phyloP scores from a whole-genome alignment of 305 asterid species.

The Plantago rigida region DNA sequence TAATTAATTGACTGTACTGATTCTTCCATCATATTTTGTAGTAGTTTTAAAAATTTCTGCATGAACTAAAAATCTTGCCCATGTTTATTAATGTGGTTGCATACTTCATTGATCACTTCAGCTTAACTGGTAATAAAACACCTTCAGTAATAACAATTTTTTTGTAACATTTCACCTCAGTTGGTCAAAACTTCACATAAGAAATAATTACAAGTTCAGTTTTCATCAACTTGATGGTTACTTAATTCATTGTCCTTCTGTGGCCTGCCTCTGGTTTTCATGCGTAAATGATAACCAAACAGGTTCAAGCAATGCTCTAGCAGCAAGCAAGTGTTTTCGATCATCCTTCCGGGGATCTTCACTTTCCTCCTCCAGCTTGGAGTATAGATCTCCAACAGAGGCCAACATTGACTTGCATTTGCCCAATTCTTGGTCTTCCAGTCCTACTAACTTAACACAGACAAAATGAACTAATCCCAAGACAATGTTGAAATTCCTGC shows the following conservation, averaged over 20 bases:
- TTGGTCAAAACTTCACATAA: too few species aligned
- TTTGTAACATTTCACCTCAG: too few species aligned
- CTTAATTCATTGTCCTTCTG: conserved; percentile 34
- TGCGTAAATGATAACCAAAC: conserved; percentile 39
- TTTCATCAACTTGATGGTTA: too few species aligned
- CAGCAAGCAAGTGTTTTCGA: conserved; percentile 34
- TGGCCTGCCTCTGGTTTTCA: conserved; percentile 27
- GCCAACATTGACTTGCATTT: conserved; percentile 46
- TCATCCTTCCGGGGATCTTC: conserved; percentile 34
- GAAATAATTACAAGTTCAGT: too few species aligned
- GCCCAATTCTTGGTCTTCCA: conserved; percentile 41
- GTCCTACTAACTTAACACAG: conserved; percentile 44
- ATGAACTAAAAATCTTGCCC: background rate
- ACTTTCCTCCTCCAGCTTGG: conserved; percentile 36
- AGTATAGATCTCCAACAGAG: conserved; percentile 38
- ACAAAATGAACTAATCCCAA: conserved; percentile 63
- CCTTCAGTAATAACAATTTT: background rate
- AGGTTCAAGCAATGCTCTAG: conserved; percentile 60
- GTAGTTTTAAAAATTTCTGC: background rate
- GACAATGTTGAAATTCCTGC: conserved; percentile 40
- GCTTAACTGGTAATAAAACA: conserved; percentile 55
- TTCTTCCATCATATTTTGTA: background rate
- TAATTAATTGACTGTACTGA: background rate
- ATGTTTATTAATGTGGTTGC: too few species aligned
- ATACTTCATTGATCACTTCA: conserved; percentile 35